phyloP scores from a whole-genome alignment of 805 yeast genomes.

The Candida silvatica region DNA sequence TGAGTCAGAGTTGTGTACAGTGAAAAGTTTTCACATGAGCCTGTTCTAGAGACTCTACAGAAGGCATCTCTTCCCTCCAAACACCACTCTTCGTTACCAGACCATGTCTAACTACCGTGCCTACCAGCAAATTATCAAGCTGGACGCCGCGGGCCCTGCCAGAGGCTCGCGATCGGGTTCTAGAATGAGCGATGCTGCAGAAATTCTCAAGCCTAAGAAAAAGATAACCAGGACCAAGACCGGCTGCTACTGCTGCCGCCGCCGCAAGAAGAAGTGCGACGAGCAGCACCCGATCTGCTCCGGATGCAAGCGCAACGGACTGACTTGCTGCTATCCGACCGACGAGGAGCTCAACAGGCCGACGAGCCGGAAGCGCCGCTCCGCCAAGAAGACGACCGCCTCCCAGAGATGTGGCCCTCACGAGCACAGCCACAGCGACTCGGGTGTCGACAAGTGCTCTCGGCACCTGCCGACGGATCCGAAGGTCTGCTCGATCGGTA shows the following conservation, averaged over 20 bases:
- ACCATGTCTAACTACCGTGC: slow-evolving; percentile 25
- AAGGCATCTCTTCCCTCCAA: too few relatives aligned
- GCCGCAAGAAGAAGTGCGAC: slow-evolving; percentile 30
- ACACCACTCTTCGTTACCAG: too few relatives aligned
- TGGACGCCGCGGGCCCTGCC: slow-evolving; percentile 7
- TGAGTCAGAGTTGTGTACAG: too few relatives aligned
- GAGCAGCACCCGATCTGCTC: slow-evolving; percentile 26
- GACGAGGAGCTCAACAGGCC: slow-evolving; percentile 8
- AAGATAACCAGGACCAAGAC: slow-evolving; percentile 29
- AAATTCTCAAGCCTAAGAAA: slow-evolving; percentile 10
- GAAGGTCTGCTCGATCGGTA: not conserved
- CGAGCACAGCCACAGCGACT: not conserved
- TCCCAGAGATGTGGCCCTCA: slow-evolving; percentile 4
- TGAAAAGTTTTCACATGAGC: too few relatives aligned
- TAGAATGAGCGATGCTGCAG: not conserved
- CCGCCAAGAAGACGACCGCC: slow-evolving; percentile 5
- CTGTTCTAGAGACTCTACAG: too few relatives aligned
- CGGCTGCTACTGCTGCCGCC: slow-evolving; percentile 30
- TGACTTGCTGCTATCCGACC: slow-evolving; percentile 27
- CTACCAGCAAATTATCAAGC: slow-evolving; percentile 24
- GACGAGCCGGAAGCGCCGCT: slow-evolving; percentile 2
- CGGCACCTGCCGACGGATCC: not conserved
- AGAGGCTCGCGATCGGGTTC: slow-evolving; percentile 1
- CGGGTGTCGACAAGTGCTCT: not conserved
- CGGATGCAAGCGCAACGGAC: slow-evolving; percentile 25